These are phyloP conservation scores for sorghum (Sorghum bicolor) DNA, from an alignment of 176 grass and related monocot genomes.

Conservation along the genomic window Sorghum_bicolor_NCBIv3 NC_012875.2:58662001-58662500, in stretches of 20 bases:
- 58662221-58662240: slow-evolving; percentile 49
- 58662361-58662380: too few species aligned
- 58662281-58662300: slow-evolving; percentile 43
- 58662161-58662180: slow-evolving; percentile 36
- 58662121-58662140: neutral
- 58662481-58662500: too few species aligned
- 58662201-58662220: slow-evolving; percentile 65
- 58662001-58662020: neutral
- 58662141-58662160: slow-evolving; percentile 1
- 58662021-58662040: neutral
- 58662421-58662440: too few species aligned
- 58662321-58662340: slow-evolving; percentile 58
- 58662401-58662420: too few species aligned
- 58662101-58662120: too few species aligned
- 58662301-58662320: slow-evolving; percentile 74
- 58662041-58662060: slow-evolving; percentile 21
- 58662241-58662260: slow-evolving; percentile 64
- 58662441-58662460: too few species aligned
- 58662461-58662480: too few species aligned
- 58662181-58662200: slow-evolving; percentile 98
- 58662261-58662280: slow-evolving; percentile 67
- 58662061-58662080: too few species aligned
- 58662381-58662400: too few species aligned
- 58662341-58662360: too few species aligned
- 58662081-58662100: too few species aligned